A percentile compares a stretch with the other conserved stretches of the same genome.
phyloP scores from a whole-genome alignment of 2,329 filamentous ascomycete species.

The Microdochium bolleyi region DNA sequence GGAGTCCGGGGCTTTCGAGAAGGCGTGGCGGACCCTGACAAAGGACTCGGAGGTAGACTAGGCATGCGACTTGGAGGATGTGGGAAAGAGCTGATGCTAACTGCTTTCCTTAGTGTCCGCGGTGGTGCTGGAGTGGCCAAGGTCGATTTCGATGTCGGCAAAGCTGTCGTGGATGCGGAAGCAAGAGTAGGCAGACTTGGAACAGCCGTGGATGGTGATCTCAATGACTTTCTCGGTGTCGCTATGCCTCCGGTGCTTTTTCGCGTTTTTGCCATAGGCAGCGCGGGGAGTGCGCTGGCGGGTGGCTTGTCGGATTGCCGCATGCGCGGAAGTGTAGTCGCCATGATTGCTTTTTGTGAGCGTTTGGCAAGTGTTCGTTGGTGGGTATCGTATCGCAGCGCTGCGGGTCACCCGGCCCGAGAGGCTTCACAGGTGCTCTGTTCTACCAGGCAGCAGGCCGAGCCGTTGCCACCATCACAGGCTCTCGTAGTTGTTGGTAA shows the following conservation, averaged over 20 bases:
- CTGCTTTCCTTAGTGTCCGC: constrained; percentile 73
- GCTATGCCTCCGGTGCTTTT: constrained; percentile 50
- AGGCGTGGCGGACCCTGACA: constrained; percentile 40
- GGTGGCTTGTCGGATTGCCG: constrained; percentile 65
- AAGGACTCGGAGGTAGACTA: constrained; percentile 56
- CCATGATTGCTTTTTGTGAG: constrained; percentile 28
- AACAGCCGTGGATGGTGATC: constrained; percentile 48
- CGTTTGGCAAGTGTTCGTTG: constrained; percentile 1
- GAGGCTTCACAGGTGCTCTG: too few relatives aligned
- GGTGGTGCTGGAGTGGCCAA: constrained; percentile 28
- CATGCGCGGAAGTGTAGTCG: constrained; percentile 58
- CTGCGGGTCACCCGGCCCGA: too few relatives aligned
- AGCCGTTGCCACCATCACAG: too few relatives aligned
- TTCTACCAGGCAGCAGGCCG: too few relatives aligned
- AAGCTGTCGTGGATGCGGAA: constrained; percentile 41
- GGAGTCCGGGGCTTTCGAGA: constrained; percentile 46
- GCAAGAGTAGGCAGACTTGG: constrained; percentile 36
- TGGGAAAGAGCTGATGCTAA: constrained; percentile 91
- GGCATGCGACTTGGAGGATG: constrained; percentile 68
- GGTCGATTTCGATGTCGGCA: constrained; percentile 50
- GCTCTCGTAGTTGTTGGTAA: too few relatives aligned
- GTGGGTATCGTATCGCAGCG: not conserved
- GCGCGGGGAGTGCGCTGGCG: constrained; percentile 61
- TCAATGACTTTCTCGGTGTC: constrained; percentile 30
- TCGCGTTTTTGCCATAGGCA: constrained; percentile 66